Evolutionary conservation across 306 rosid genomes (phyloP), one percentile per base, ranked within the genome.

Genomic region (Malus orientalis): DNA sequence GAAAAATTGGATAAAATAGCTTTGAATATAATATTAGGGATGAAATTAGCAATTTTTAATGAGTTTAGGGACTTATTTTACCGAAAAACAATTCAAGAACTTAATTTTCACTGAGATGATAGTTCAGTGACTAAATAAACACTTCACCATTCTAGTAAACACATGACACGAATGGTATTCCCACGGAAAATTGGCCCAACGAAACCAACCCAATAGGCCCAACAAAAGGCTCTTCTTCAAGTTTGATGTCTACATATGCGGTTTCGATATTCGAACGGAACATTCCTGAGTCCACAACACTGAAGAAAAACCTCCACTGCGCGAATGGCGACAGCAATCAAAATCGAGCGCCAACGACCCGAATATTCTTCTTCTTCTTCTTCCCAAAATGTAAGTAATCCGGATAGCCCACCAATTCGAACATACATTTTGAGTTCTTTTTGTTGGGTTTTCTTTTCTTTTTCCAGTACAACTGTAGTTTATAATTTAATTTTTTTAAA

Each of bases 361-460:
- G 62, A 79, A 58, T 51, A 61, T 18, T 76, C 70, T 20, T 77
- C 80, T 45, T 76, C 75, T 54, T 74, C 80, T 62, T 76, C 77
- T 54, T 74, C 80, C 11, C 82, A 74, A 36, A 77, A 74, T 0
- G 79, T 78, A 55, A 45, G 69, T 42, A 70, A 72, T 65, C 62
- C 57, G 74, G 54, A 33, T 11, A 7, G n/a, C 49, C n/a, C n/a
- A 11, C 53, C 14, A 23, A 57, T 57, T 72, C 45, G 12, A 71
- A 30, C 53, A 1, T 33, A 63, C 22, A 12, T 71, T 40, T 40
- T 32, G 30, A 19, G 33, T 71, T 72, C 36, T 27, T 6, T 55
- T 70, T 23, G 1, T n/a, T 58, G 15, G 15, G 62, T n/a, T 58
- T 58, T n/a, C 4, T n/a, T 57, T 58, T 58, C 13, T 23, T 19